These are phyloP conservation scores for Colletotrichum graminicola DNA, from an alignment of 2,329 filamentous ascomycete species.

Conservation along the genomic window DNA sequence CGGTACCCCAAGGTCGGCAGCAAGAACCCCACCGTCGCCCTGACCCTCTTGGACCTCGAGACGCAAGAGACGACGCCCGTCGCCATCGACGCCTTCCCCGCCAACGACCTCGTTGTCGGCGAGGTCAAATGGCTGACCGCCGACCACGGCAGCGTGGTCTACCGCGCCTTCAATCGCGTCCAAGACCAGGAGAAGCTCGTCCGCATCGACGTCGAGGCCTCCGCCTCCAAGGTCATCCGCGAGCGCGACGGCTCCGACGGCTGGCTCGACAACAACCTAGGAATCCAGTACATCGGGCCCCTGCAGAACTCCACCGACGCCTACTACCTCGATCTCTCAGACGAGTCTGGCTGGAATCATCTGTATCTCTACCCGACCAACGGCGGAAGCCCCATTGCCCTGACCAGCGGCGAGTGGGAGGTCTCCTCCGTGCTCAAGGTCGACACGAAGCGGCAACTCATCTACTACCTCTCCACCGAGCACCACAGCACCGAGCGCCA, in stretches of 20 bases:
- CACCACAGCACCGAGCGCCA: conserved; percentile 76
- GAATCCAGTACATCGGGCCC: conserved; percentile 67
- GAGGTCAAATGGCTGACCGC: conserved; percentile 77
- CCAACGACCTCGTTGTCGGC: conserved; percentile 73
- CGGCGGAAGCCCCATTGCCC: conserved; percentile 65
- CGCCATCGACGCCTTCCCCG: conserved; percentile 67
- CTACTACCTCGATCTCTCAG: conserved; percentile 76
- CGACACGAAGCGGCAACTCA: conserved; percentile 65
- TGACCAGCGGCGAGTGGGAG: conserved; percentile 77
- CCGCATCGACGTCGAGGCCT: conserved; percentile 65
- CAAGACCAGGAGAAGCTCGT: conserved; percentile 75
- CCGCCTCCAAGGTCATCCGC: conserved; percentile 61
- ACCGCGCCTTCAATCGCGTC: conserved; percentile 76
- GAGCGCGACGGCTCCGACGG: conserved; percentile 70
- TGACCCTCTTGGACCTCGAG: conserved; percentile 69
- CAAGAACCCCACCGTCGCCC: conserved; percentile 73
- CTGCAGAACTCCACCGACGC: conserved; percentile 52
- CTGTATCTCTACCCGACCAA: conserved; percentile 73
- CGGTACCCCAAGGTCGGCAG: conserved; percentile 78
- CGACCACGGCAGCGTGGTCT: conserved; percentile 70
- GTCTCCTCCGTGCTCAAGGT: conserved; percentile 71
- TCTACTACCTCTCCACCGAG: conserved; percentile 76
- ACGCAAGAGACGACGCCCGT: conserved; percentile 60
- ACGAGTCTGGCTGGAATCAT: conserved; percentile 74
- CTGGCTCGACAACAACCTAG: conserved; percentile 72